phyloP scores from a whole-genome alignment of 139 green algal genomes.

The Chlorella sp. region DNA sequence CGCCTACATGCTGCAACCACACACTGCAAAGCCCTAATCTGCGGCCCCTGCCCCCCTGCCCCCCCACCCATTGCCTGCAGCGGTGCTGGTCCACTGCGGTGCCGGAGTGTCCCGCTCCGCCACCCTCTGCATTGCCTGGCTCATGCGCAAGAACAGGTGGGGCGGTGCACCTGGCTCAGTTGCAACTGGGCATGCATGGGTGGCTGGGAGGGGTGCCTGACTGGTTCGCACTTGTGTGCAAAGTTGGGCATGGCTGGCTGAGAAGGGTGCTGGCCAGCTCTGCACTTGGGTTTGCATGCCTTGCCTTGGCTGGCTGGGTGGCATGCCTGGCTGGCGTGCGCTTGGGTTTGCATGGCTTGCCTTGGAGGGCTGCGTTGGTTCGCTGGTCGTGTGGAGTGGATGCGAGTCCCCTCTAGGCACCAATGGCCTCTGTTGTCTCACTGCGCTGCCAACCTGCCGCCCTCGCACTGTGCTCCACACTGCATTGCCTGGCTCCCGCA shows the following conservation, averaged over 20 bases:
- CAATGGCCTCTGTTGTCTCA: no score
- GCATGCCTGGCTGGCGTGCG: no score
- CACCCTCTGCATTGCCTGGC: slow-evolving; percentile 79
- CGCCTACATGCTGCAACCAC: neutral
- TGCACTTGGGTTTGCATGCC: neutral
- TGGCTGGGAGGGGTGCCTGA: no score
- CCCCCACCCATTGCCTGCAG: slow-evolving; percentile 40
- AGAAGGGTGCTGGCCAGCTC: no score
- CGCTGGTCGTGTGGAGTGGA: no score
- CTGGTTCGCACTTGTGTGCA: no score
- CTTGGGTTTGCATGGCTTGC: neutral
- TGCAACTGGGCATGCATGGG: neutral
- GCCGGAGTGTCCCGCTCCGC: slow-evolving; percentile 80
- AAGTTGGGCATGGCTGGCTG: no score
- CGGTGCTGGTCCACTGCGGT: slow-evolving; percentile 86
- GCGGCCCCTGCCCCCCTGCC: neutral
- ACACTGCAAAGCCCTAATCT: neutral
- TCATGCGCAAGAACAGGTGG: slow-evolving; percentile 79
- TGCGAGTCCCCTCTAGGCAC: no score
- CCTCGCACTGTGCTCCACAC: no score
- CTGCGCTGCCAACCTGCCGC: no score
- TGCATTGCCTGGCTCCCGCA: no score
- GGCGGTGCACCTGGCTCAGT: slow-evolving; percentile 24
- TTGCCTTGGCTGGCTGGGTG: no score
- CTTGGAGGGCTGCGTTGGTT: neutral